Conservation (phyloP, 2,329 filamentous ascomycete genomes). For the Pseudogymnoascus destructans region DNA sequence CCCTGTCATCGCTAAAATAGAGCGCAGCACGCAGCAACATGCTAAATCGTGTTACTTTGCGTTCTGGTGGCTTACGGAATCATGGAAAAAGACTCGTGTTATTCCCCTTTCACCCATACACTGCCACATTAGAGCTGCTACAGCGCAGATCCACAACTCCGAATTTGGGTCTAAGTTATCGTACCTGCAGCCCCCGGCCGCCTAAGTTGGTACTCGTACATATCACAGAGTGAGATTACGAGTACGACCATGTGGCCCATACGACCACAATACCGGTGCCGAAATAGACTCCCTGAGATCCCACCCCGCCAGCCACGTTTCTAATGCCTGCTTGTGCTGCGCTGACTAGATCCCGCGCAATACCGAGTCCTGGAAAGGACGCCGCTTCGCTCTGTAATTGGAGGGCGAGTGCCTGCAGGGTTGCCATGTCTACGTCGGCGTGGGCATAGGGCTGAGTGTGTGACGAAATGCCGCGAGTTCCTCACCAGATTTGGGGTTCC, state of each 20-base stretch:
- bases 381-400: background rate
- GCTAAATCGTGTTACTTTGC: conserved; percentile 1
- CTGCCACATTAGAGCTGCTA: conserved; percentile 4
- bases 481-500: background rate
- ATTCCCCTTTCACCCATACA: background rate
- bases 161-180: conserved; percentile 3
- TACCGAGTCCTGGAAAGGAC: background rate
- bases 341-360: conserved; percentile 5
- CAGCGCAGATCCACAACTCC: background rate
- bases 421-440: conserved; percentile 4
- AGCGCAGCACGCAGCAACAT: background rate
- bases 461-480: background rate
- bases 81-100: background rate
- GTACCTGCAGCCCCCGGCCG: conserved; percentile 1
- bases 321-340: background rate
- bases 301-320: conserved; percentile 3
- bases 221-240: background rate
- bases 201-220: conserved; percentile 1
- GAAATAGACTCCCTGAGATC: conserved; percentile 6
- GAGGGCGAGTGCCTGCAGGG: background rate
- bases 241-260: background rate
- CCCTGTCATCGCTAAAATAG: conserved; percentile 6
- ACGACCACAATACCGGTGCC: background rate
- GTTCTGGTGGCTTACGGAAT: conserved; percentile 1
- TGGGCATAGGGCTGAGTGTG: conserved; percentile 5